Evolutionary conservation across 1,139 yeast species (phyloP).

Genomic region (Trichomonascaceae sp.): DNA sequence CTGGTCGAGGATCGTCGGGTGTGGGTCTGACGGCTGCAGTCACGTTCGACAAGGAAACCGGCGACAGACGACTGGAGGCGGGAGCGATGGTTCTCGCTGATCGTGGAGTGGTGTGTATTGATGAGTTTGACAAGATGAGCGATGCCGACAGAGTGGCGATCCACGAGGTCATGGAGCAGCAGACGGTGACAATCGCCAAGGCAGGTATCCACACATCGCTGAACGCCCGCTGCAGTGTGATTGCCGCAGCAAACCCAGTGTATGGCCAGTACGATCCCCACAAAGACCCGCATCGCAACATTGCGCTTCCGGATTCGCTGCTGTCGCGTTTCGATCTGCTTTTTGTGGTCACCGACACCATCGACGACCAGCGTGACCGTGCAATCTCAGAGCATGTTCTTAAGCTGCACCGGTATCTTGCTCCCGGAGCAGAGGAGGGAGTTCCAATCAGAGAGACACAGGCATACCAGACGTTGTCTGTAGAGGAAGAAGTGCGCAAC

Average conservation of each 20-base stretch:
- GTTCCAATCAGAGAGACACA: slow-evolving; percentile 80
- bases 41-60: slow-evolving; percentile 91
- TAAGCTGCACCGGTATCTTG: slow-evolving; percentile 82
- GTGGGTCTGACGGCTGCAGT: slow-evolving; percentile 99
- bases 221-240: slow-evolving; percentile 92
- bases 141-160: slow-evolving; percentile 95
- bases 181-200: slow-evolving; percentile 94
- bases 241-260: slow-evolving; percentile 98
- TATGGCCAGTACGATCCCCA: slow-evolving; percentile 95
- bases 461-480: slow-evolving; percentile 51
- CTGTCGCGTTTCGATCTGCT: slow-evolving; percentile 92
- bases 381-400: slow-evolving; percentile 88
- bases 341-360: slow-evolving; percentile 93
- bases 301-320: slow-evolving; percentile 92
- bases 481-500: slow-evolving; percentile 36
- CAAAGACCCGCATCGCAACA: slow-evolving; percentile 92
- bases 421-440: slow-evolving; percentile 86
- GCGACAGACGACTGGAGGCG: slow-evolving; percentile 92
- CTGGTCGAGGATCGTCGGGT: slow-evolving; percentile 98
- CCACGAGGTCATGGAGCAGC: slow-evolving; percentile 99
- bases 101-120: slow-evolving; percentile 94
- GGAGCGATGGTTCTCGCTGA: slow-evolving; percentile 99
- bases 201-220: slow-evolving; percentile 97
- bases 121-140: slow-evolving; percentile 96
- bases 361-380: slow-evolving; percentile 73